phyloP scores from a whole-genome alignment of 140 eudicot genomes.

The Erigeron philadelphicus region DNA sequence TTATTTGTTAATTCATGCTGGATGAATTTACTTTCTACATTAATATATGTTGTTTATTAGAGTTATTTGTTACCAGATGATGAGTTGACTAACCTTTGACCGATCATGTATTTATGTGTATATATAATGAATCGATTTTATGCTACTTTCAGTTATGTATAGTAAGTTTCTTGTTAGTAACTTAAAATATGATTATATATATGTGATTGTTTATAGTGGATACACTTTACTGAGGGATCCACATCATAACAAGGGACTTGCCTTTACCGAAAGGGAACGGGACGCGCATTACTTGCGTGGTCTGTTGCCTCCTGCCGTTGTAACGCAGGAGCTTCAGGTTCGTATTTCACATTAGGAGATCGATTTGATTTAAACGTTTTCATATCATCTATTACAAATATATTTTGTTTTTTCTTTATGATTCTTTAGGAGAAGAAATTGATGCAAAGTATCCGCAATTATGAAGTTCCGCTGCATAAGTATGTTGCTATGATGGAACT shows the following conservation, averaged over 20 bases:
- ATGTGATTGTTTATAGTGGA: conserved; percentile 45
- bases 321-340: conserved; percentile 80
- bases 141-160: background rate
- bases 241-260: conserved; percentile 88
- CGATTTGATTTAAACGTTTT: background rate
- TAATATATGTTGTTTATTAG: background rate
- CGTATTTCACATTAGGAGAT: background rate
- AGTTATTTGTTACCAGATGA: conserved; percentile 9
- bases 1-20: background rate
- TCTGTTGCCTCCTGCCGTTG: conserved; percentile 65
- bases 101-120: background rate
- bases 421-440: conserved; percentile 66
- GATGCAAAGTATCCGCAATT: conserved; percentile 66
- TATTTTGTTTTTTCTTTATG: background rate
- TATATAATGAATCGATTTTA: background rate
- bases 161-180: no score
- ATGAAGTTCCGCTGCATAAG: conserved; percentile 76
- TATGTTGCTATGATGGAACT: conserved; percentile 92
- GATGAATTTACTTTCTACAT: no score
- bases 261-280: conserved; percentile 79
- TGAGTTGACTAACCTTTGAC: conserved; percentile 15
- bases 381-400: background rate
- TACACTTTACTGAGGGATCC: conserved; percentile 85
- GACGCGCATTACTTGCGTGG: conserved; percentile 90
- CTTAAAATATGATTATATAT: background rate